A percentile compares a stretch with the other conserved stretches of the same genome.
These are phyloP conservation scores for Notholithocarpus densiflorus DNA, from an alignment of 306 rosid species.

Conservation along the genomic window DNA sequence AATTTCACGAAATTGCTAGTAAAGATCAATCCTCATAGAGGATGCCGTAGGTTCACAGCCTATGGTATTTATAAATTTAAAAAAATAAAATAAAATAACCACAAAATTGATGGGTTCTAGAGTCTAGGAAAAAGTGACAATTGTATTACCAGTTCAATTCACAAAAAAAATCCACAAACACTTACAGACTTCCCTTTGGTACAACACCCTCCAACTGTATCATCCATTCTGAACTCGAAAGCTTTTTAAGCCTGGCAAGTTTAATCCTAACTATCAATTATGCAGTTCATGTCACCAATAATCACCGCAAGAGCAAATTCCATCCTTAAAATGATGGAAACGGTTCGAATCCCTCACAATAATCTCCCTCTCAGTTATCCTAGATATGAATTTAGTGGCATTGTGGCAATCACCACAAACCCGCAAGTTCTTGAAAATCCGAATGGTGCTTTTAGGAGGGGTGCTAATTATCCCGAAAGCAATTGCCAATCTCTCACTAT, in stretches of 20 bases:
- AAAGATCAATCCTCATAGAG: too few species aligned
- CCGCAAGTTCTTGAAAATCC: conserved; percentile 52
- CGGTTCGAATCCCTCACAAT: conserved; percentile 53
- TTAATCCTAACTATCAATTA: not conserved
- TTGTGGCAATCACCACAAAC: conserved; percentile 48
- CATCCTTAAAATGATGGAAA: conserved; percentile 52
- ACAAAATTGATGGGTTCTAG: too few species aligned
- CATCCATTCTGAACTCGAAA: too few species aligned
- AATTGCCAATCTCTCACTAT: conserved; percentile 52
- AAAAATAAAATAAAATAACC: too few species aligned
- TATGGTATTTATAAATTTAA: too few species aligned
- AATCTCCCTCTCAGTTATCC: conserved; percentile 40
- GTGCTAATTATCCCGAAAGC: conserved; percentile 43
- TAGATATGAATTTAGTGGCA: conserved; percentile 39
- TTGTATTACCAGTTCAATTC: not conserved
- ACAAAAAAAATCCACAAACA: too few species aligned
- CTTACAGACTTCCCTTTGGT: too few species aligned
- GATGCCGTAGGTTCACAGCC: too few species aligned
- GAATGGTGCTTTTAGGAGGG: conserved; percentile 34
- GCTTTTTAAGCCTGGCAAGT: not conserved
- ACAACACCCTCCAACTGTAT: too few species aligned
- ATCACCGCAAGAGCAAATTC: conserved; percentile 49
- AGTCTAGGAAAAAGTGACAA: not conserved
- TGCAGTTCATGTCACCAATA: conserved; percentile 39
- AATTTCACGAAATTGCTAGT: too few species aligned